Conservation (phyloP, 2,329 filamentous ascomycete species). For the Cyphellophora attinorum region DNA sequence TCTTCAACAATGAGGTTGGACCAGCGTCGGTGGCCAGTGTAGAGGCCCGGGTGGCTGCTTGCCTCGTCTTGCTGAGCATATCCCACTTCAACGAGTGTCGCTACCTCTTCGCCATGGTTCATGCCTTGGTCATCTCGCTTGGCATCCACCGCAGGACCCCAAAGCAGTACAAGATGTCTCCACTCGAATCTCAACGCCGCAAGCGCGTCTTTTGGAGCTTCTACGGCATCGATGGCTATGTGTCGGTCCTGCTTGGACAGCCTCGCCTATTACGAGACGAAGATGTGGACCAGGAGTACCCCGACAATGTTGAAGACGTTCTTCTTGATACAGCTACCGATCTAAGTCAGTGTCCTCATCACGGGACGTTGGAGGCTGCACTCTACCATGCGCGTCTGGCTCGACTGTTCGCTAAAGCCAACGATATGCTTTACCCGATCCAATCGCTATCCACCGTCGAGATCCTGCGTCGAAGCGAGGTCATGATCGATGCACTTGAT, state of each 20-base stretch:
- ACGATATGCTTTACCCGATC: constrained; percentile 19
- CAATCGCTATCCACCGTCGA: constrained; percentile 15
- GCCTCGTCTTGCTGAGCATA: constrained; percentile 44
- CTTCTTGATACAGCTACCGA: constrained; percentile 37
- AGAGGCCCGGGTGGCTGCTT: constrained; percentile 44
- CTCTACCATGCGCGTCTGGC: constrained; percentile 18
- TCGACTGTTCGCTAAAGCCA: constrained; percentile 18
- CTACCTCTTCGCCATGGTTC: constrained; percentile 42
- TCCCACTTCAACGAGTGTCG: constrained; percentile 47
- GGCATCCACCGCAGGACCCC: constrained; percentile 28
- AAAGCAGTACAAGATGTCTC: constrained; percentile 21
- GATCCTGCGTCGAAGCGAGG: constrained; percentile 15
- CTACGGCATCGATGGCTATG: constrained; percentile 54
- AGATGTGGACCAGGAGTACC: constrained; percentile 54
- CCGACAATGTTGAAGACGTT: constrained; percentile 46
- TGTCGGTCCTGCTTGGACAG: constrained; percentile 54
- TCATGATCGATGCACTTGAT: constrained; percentile 14
- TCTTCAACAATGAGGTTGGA: constrained; percentile 32
- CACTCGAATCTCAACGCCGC: constrained; percentile 40
- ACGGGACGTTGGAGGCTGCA: constrained; percentile 19
- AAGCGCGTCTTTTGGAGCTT: constrained; percentile 54
- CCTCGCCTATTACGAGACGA: constrained; percentile 54
- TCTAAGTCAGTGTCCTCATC: constrained; percentile 12
- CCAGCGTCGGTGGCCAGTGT: constrained; percentile 41
- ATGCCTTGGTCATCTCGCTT: constrained; percentile 30